phyloP scores from a whole-genome alignment of 257 asterid genomes.

The Nicotiana otophora region DNA sequence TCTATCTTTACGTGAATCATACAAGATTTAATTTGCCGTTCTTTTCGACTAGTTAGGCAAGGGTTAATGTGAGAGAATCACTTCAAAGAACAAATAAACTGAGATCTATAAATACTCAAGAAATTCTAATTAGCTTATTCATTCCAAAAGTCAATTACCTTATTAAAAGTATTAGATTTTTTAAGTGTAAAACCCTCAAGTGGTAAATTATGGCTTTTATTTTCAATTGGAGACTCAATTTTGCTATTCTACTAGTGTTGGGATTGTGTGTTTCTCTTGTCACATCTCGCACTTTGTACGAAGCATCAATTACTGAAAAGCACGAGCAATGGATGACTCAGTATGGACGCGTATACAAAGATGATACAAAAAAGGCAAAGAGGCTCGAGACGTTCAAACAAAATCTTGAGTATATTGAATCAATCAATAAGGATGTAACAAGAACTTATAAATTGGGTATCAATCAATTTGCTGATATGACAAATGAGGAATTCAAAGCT shows the following conservation, averaged over 20 bases:
- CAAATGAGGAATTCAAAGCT: constrained; percentile 21
- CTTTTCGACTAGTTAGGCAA: not conserved
- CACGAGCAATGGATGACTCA: constrained; percentile 32
- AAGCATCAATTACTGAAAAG: constrained; percentile 14
- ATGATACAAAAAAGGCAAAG: constrained; percentile 20
- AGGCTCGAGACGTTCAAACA: constrained; percentile 25
- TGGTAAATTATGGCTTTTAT: not conserved
- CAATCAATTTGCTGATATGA: constrained; percentile 32
- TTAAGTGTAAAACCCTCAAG: not conserved
- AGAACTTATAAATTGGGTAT: constrained; percentile 26
- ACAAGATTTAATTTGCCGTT: not conserved
- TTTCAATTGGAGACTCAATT: not conserved
- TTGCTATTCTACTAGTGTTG: constrained; percentile 14
- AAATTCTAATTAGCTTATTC: not conserved
- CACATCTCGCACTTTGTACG: constrained; percentile 9
- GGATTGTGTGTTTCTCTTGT: constrained; percentile 8
- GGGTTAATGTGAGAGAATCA: not conserved
- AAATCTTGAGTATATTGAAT: constrained; percentile 30
- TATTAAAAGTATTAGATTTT: not conserved
- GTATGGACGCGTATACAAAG: constrained; percentile 23
- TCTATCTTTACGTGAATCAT: not conserved
- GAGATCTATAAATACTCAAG: constrained; percentile 2
- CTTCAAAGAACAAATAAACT: not conserved
- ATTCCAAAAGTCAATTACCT: not conserved
- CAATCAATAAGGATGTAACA: constrained; percentile 9